These are phyloP conservation scores for Platismatia glauca DNA, from an alignment of 495 filamentous ascomycete genomes.

Conservation along the genomic window DNA sequence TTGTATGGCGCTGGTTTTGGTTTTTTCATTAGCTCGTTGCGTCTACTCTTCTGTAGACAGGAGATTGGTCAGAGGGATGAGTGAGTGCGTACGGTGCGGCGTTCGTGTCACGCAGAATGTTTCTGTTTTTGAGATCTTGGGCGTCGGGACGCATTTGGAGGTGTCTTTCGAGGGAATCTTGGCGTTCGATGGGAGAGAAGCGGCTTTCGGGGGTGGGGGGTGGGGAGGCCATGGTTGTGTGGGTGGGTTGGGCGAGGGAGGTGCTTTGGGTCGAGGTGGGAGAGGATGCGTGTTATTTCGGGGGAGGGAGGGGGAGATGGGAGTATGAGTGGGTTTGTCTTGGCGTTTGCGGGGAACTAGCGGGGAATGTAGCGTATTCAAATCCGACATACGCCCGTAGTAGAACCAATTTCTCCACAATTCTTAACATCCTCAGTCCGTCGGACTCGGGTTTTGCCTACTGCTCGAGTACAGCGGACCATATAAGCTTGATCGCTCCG, in stretches of 20 bases:
- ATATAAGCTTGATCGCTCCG: too few relatives aligned
- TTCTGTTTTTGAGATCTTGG: conserved; percentile 67
- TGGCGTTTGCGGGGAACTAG: background rate
- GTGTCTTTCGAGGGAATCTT: conserved; percentile 83
- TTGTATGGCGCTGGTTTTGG: conserved; percentile 48
- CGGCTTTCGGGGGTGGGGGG: conserved; percentile 44
- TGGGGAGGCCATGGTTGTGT: conserved; percentile 32
- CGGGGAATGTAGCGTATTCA: too few relatives aligned
- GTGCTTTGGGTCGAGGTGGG: background rate
- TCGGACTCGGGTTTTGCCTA: too few relatives aligned
- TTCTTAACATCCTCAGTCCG: too few relatives aligned
- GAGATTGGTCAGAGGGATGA: too few relatives aligned
- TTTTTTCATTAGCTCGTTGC: conserved; percentile 6
- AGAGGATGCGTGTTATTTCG: background rate
- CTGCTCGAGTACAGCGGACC: too few relatives aligned
- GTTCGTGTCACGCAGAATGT: conserved; percentile 64
- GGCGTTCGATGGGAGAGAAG: conserved; percentile 67
- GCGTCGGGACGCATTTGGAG: conserved; percentile 69
- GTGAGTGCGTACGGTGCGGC: conserved; percentile 50
- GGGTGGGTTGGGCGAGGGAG: background rate
- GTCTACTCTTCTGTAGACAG: too few relatives aligned
- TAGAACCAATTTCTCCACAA: too few relatives aligned
- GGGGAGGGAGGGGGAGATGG: background rate
- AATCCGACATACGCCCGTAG: too few relatives aligned
- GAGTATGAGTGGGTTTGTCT: background rate